These are phyloP conservation scores for Lentinula novae-zelandiae DNA, from an alignment of 1,284 basidiomycete genomes.

Conservation along the genomic window DNA sequence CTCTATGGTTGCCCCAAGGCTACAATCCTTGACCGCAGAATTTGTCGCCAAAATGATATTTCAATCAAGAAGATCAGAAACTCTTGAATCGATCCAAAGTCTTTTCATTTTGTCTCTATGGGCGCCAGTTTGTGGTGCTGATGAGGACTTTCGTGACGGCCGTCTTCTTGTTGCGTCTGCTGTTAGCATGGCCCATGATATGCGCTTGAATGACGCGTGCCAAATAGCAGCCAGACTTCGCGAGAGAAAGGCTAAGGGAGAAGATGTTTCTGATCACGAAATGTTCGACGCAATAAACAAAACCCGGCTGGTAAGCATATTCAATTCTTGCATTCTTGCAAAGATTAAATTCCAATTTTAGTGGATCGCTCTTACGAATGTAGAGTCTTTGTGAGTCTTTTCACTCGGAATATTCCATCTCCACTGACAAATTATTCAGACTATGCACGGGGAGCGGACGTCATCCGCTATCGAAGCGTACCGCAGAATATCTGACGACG, in stretches of 20 bases:
- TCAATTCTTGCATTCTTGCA: not conserved
- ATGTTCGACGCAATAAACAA: constrained; percentile 7
- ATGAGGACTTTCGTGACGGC: constrained; percentile 10
- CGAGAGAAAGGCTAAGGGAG: not conserved
- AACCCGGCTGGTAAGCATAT: constrained; percentile 11
- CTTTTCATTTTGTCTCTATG: constrained; percentile 14
- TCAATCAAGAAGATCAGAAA: constrained; percentile 7
- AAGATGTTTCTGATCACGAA: not conserved
- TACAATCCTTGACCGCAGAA: constrained; percentile 9
- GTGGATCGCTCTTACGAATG: constrained; percentile 16
- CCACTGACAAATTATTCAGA: not conserved
- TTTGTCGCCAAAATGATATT: constrained; percentile 11
- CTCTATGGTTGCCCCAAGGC: not conserved
- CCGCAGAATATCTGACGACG: constrained; percentile 7
- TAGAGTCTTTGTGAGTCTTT: constrained; percentile 14
- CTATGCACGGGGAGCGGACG: constrained; percentile 16
- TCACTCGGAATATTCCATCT: not conserved
- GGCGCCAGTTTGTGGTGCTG: constrained; percentile 6
- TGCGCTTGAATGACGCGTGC: constrained; percentile 15
- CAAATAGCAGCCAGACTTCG: constrained; percentile 1
- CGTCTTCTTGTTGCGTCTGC: constrained; percentile 13
- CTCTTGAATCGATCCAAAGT: constrained; percentile 11
- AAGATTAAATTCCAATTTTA: not conserved
- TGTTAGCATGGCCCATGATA: constrained; percentile 15
- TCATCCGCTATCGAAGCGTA: constrained; percentile 12